Base-by-base conservation (phyloP, 164 flowering plant species). In the Chloranthus sessilifolius region DNA sequence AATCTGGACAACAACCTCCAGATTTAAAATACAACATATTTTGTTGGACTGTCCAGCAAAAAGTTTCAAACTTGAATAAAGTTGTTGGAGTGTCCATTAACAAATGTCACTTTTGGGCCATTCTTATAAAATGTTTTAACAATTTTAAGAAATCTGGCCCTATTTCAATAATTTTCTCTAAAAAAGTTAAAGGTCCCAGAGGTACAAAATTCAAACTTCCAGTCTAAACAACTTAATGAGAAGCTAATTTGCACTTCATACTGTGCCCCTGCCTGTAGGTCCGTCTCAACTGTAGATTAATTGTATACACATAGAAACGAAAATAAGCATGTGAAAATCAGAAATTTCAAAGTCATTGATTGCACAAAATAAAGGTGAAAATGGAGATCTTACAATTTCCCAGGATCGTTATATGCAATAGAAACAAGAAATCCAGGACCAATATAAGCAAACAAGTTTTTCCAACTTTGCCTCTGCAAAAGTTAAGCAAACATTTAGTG, bases 381-480 rank as follows among this genome's bases (percentile, higher is more conserved):
- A 17, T 16, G 9, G 9, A 14, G 8, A 53, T 35, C 91, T 78
- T 71, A 92, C 98, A 83, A 55, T 92, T 92, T 63, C 96, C 98
- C 98, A 38, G 98, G 98, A 67, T 92, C 98, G 43, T 88, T 83
- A 69, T 92, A 92, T 22, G 96, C 98, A 54, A 88, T 83, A 5
- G 90, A 92, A 53, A 92, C 98, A 35, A 92, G 88, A 68, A 92
- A 92, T 10, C 98, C 98, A 15, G 98, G 98, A 31, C 98, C 98
- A 69, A 85, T 59, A 55, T 85, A 92, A 20, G 96, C 61, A 68
- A 88, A 82, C 4, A 88, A 69, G 67, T 83, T 92, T 50, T 75
- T 92, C 96, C 98, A 92, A 71, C 95, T 79, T 67, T 47, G 73
- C 58, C 42, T 74, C 97, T 90, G 85, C 73, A 64, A 16, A 55